A percentile compares a stretch with the other conserved stretches of the same genome.
phyloP scores from a whole-genome alignment of 768 basidiomycete genomes.

The Suillus lakei region DNA sequence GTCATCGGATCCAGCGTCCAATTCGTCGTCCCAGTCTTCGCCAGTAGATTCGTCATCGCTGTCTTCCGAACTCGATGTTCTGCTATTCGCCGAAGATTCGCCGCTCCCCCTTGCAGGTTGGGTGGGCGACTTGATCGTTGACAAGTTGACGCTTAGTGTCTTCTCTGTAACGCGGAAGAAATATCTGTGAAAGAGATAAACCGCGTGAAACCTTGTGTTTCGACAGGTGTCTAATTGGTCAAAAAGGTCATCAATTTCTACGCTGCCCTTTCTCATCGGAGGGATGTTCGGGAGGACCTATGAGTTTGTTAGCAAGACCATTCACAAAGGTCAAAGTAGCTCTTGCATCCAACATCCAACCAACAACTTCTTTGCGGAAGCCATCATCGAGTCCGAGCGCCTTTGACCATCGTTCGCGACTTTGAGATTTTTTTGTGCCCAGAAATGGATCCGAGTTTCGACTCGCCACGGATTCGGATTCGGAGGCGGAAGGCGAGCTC shows the following conservation, averaged over 20 bases:
- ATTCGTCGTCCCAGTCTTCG: conserved; percentile 8
- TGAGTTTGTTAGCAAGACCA: background rate
- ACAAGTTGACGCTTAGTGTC: background rate
- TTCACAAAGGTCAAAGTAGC: background rate
- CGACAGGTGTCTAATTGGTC: conserved; percentile 59
- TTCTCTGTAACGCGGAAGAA: conserved; percentile 44
- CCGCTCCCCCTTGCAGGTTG: background rate
- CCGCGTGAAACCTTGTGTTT: conserved; percentile 71
- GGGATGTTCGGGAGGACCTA: conserved; percentile 1
- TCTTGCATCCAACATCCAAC: conserved; percentile 53
- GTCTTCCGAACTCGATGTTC: conserved; percentile 2
- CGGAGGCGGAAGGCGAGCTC: conserved; percentile 14
- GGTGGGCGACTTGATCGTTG: background rate
- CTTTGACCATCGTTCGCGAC: conserved; percentile 19
- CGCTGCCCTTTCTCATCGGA: background rate
- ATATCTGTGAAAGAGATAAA: conserved; percentile 62
- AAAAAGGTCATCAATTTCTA: conserved; percentile 31
- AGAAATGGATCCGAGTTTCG: background rate
- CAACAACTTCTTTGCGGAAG: conserved; percentile 39
- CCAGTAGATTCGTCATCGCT: conserved; percentile 12
- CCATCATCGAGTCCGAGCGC: conserved; percentile 38
- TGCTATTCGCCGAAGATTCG: background rate
- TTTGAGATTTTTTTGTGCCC: background rate
- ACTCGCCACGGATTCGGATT: conserved; percentile 27
- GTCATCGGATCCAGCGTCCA: background rate